Conservation (phyloP, 345 rosid species). For the Pugionium cornutum region DNA sequence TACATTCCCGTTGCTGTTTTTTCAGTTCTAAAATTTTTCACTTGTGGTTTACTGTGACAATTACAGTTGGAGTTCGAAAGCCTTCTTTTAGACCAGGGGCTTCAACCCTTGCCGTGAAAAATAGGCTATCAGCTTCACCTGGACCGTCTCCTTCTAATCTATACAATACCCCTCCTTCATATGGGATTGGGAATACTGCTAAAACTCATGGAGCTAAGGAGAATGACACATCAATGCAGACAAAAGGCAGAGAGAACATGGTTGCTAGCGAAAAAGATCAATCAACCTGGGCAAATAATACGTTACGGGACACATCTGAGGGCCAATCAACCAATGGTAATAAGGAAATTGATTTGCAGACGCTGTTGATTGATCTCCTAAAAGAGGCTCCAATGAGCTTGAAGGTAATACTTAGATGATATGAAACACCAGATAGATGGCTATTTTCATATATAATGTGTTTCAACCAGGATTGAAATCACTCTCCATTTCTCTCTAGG, state of each 20-base stretch:
- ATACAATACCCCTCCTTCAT: constrained; percentile 54
- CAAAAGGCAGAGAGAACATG: constrained; percentile 54
- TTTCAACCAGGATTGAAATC: constrained; percentile 15
- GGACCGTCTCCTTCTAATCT: constrained; percentile 61
- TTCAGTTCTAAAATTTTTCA: background rate
- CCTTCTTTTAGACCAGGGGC: constrained; percentile 55
- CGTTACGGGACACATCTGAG: constrained; percentile 48
- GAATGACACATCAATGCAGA: constrained; percentile 43
- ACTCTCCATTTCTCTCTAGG: constrained; percentile 46
- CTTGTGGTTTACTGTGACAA: constrained; percentile 24
- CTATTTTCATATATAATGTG: constrained; percentile 23
- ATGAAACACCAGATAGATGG: constrained; percentile 16
- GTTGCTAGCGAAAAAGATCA: constrained; percentile 56
- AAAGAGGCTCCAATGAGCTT: constrained; percentile 79
- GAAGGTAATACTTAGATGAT: constrained; percentile 53
- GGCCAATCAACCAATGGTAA: constrained; percentile 47
- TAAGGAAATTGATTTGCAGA: constrained; percentile 63
- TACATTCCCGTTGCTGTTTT: constrained; percentile 24
- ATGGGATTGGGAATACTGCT: constrained; percentile 50
- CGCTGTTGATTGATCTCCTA: constrained; percentile 58
- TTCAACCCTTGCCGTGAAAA: constrained; percentile 52
- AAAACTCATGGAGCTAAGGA: constrained; percentile 47
- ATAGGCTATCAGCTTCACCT: constrained; percentile 69
- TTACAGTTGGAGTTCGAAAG: constrained; percentile 47
- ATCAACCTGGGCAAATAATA: constrained; percentile 44